Conservation (phyloP, 2,329 filamentous ascomycete genomes). For the Colletotrichum cereale region DNA sequence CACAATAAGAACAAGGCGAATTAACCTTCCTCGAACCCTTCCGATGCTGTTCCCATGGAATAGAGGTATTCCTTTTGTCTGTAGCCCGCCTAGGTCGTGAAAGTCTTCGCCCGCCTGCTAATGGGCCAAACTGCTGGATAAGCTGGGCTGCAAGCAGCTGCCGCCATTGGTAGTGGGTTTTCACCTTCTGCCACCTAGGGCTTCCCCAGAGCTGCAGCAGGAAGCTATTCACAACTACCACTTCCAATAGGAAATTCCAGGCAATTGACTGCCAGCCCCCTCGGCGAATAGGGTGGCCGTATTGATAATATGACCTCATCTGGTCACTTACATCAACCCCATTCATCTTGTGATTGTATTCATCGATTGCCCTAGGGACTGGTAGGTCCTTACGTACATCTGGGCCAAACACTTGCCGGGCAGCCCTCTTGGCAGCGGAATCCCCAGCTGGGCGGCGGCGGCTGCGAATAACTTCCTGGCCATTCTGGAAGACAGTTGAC, state of each 20-base stretch:
- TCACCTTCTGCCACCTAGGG: too few relatives aligned
- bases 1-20: background rate
- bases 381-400: background rate
- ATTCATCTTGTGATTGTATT: too few relatives aligned
- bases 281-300: background rate
- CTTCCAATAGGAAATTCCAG: too few relatives aligned
- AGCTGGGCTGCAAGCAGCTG: background rate
- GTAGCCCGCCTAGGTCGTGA: background rate
- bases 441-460: background rate
- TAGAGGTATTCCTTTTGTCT: background rate
- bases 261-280: too few relatives aligned
- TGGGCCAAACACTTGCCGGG: background rate
- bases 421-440: background rate
- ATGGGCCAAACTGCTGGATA: background rate
- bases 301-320: conserved; percentile 4
- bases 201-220: too few relatives aligned
- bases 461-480: background rate
- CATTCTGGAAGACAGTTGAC: background rate
- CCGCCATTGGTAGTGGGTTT: too few relatives aligned
- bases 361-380: background rate
- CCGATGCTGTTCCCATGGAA: background rate
- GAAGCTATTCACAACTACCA: too few relatives aligned
- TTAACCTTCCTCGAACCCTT: background rate
- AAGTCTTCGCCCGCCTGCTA: background rate
- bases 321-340: background rate